Conservation (phyloP, 2,329 filamentous ascomycete genomes). For the Aspergillus novoparasiticus region DNA sequence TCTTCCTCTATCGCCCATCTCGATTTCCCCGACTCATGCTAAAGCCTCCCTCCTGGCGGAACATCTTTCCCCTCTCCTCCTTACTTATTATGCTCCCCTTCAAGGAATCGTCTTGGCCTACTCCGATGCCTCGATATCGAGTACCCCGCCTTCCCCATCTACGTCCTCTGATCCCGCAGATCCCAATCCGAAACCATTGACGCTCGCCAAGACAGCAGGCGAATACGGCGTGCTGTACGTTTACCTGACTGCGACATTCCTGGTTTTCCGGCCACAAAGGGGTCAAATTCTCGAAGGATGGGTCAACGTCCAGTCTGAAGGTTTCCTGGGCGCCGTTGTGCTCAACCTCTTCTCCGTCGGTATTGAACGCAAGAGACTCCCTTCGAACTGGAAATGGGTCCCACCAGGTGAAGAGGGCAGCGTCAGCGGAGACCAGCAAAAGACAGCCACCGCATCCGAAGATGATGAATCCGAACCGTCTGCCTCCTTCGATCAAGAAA, state of each 20-base stretch:
- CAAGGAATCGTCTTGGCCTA: conserved; percentile 61
- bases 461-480: conserved; percentile 31
- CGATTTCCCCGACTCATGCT: conserved; percentile 54
- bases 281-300: conserved; percentile 77
- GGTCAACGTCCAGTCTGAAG: conserved; percentile 84
- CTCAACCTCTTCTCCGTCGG: conserved; percentile 92
- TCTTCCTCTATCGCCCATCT: conserved; percentile 61
- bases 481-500: conserved; percentile 36
- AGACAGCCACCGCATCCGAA: conserved; percentile 23
- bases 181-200: conserved; percentile 40
- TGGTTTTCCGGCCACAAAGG: conserved; percentile 75
- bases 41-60: conserved; percentile 62
- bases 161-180: conserved; percentile 30
- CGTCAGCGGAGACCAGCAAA: conserved; percentile 14
- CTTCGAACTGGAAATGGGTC: conserved; percentile 78
- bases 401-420: conserved; percentile 52
- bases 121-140: conserved; percentile 47
- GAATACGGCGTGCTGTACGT: conserved; percentile 86
- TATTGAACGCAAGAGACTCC: conserved; percentile 76
- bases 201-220: conserved; percentile 56
- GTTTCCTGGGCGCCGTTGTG: conserved; percentile 84
- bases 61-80: conserved; percentile 63
- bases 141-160: conserved; percentile 39
- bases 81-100: conserved; percentile 64
- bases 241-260: conserved; percentile 85